Base-by-base conservation (phyloP, 108 stramenopile species). In the Poteriospumella lacustris region DNA sequence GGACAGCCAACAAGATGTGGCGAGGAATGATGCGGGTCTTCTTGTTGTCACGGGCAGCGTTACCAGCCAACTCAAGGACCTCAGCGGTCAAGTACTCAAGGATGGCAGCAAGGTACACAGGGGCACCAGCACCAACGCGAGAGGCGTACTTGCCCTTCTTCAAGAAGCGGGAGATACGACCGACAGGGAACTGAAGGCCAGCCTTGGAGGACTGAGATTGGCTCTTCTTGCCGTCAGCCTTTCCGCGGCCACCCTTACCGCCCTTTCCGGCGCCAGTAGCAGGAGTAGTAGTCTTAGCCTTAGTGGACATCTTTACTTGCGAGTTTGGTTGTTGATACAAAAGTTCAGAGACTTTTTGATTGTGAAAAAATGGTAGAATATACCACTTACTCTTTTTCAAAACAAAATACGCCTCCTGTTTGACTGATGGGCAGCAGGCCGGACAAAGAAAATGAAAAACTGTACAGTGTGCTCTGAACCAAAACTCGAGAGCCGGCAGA, bases 31-130 rank as follows among this genome's bases (percentile, higher is more conserved):
- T 96, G 68, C 93, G 90, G 44, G 76, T 82, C 90, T 94, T 95
- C 88, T 96, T 95, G 92, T 94, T 95, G 90, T 96, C 95, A 84
- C 93, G 90, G 64, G 93, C 93, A 43, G 95, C 94, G 79, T 96
- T 96, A 26, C 95, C 95, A 43, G 94, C 92, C 58, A 96, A 85
- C 84, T 96, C 95, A 68, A 96, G 78, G 76, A 96, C 92, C 79
- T 96, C 95, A 3, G 95, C 95, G 59, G 88, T 89, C 41, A 94
- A 86, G 88, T 96, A 96, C 85, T 96, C 95, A 36, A 96, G 86
- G 41, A 94, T 92, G 28, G 95, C 93, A 41, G 94, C 92, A 38
- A 95, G 92, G 89, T 95, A 96, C 24, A 96, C 94, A 5, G 93
- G 90, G 42, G 95, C 94, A 9, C 94, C 94, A 41, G 91, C 93